Percentiles rank a stretch among this genome's conserved stretches.
Evolutionary conservation across 2,329 filamentous ascomycete genomes (phyloP).

Genomic region (Hymenoscyphus infarciens): DNA sequence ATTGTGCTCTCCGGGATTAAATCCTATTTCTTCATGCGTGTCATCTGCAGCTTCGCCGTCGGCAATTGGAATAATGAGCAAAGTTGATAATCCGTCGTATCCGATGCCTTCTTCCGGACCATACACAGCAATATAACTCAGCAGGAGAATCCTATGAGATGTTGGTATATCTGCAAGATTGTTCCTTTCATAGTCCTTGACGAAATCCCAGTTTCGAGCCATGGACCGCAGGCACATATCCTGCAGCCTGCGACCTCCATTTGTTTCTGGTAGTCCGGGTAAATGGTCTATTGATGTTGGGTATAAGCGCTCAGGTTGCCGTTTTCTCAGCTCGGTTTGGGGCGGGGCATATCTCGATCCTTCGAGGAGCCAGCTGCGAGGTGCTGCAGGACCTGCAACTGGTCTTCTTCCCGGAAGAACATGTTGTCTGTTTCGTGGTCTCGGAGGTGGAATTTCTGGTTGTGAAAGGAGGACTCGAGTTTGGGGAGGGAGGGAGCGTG

Average conservation of each 20-base stretch:
- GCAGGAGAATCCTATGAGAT: conserved; percentile 48
- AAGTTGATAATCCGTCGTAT: conserved; percentile 46
- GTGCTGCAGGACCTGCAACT: conserved; percentile 57
- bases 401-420: conserved; percentile 47
- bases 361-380: conserved; percentile 52
- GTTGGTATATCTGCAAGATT: conserved; percentile 54
- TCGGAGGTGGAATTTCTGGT: conserved; percentile 52
- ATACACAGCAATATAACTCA: conserved; percentile 48
- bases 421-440: conserved; percentile 38
- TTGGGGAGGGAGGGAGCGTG: conserved; percentile 52
- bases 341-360: conserved; percentile 33
- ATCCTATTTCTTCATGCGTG: neutral
- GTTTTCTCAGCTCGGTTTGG: conserved; percentile 16
- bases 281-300: conserved; percentile 32
- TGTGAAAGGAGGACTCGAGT: conserved; percentile 58
- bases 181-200: conserved; percentile 53
- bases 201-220: conserved; percentile 52
- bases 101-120: conserved; percentile 46
- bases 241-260: conserved; percentile 38
- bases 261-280: conserved; percentile 38
- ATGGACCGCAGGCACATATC: conserved; percentile 49
- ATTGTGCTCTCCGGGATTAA: conserved; percentile 36
- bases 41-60: conserved; percentile 25
- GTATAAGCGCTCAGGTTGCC: conserved; percentile 28
- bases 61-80: conserved; percentile 40